These are phyloP conservation scores for Lanmaoa rubissima DNA, from an alignment of 768 basidiomycete species.

Conservation along the genomic window DNA sequence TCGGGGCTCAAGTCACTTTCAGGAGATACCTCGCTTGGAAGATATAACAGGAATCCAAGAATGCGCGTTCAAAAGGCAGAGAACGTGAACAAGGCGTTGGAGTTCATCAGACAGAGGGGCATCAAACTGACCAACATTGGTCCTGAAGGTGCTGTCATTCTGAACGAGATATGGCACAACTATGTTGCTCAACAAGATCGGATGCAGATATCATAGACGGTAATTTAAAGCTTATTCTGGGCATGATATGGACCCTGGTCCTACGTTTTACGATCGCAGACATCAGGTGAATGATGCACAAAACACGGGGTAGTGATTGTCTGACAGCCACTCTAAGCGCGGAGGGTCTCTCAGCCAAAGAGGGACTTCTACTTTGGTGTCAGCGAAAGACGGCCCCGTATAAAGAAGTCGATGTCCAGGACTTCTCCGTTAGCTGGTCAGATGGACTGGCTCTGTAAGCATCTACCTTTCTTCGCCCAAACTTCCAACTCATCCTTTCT, in stretches of 20 bases:
- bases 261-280: conserved; percentile 97
- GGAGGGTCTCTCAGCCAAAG: conserved; percentile 98
- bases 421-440: conserved; percentile 91
- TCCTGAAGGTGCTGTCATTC: conserved; percentile 67
- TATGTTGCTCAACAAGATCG: conserved; percentile 4
- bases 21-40: conserved; percentile 92
- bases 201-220: conserved; percentile 94
- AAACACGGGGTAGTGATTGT: neutral
- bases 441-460: conserved; percentile 92
- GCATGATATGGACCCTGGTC: conserved; percentile 99
- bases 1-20: conserved; percentile 8
- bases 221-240: conserved; percentile 97
- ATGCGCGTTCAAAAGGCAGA: conserved; percentile 97
- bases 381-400: conserved; percentile 94
- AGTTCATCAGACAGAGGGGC: conserved; percentile 91
- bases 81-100: conserved; percentile 95
- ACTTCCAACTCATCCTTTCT: conserved; percentile 9
- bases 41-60: conserved; percentile 85
- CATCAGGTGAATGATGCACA: conserved; percentile 68
- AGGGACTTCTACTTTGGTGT: conserved; percentile 96
- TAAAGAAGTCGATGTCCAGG: conserved; percentile 88
- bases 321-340: conserved; percentile 53
- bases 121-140: conserved; percentile 98
- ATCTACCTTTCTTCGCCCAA: neutral
- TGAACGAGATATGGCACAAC: neutral